Evolutionary conservation across 2,329 filamentous ascomycete species (phyloP), one percentile per base, ranked within the genome.

Genomic region (Fusarium annulatum): DNA sequence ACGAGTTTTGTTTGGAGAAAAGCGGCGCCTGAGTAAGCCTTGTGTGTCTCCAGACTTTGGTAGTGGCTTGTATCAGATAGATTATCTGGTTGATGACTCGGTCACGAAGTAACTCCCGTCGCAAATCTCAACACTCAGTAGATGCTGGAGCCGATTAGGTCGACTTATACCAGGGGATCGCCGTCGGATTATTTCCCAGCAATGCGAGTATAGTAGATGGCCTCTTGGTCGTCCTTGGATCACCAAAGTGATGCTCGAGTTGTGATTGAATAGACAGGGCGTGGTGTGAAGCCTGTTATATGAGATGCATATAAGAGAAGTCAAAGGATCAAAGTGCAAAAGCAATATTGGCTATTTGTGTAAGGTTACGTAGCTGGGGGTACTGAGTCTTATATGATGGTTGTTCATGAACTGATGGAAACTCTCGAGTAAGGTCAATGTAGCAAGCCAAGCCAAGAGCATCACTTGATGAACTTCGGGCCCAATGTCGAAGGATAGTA

Each of bases 341-440:
- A 59, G 48, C 15, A 65, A 49, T 51, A 52, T 26, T 26, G 23
- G 45, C 36, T 60, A 60, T 38, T 23, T 59, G 43, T 61, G 39
- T 43, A 51, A 39, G 48, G 42, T 41, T 53, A 21, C 56, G 53
- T 38, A 64, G 74, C 52, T 64, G 76, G 76, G 73, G 67, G 45
- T 36, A 71, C 60, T 64, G 67, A 76, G 67, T 68, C 75, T 75
- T 78, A 78, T 78, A 78, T 75, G 69, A 64, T 48, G 67, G 62
- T 61, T 70, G 62, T 62, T 69, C 64, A 67, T 48, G 57, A 67
- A 76, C 45, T 70, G 68, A 72, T 68, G 64, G 72, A 65, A 67
- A 66, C 67, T 61, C 56, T 72, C 62, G 61, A 70, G 61, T 52
- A 71, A 62, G 66, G 62, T 76, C 71, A 75, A 65, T 67, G 74